phyloP scores from a whole-genome alignment of 2,329 filamentous ascomycete genomes.

The Coniochaeta hoffmannii region DNA sequence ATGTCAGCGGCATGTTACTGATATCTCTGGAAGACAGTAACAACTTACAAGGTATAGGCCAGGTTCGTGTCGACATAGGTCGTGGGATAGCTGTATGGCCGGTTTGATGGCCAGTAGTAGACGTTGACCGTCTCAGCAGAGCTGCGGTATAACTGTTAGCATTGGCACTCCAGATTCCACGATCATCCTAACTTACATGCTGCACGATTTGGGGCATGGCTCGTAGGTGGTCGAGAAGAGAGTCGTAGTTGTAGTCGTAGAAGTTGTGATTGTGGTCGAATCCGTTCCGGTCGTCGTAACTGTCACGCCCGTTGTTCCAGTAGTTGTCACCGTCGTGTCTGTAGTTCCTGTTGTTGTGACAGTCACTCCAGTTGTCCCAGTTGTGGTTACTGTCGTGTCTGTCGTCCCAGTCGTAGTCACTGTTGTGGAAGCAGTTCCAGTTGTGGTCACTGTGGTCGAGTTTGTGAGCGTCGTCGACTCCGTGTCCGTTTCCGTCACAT shows the following conservation, averaged over 20 bases:
- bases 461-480: slow-evolving; percentile 9
- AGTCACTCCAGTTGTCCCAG: slow-evolving; percentile 9
- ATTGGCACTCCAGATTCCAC: no score
- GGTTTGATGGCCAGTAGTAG: slow-evolving; percentile 26
- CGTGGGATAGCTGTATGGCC: slow-evolving; percentile 22
- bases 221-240: slow-evolving; percentile 15
- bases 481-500: slow-evolving; percentile 10
- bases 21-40: neutral
- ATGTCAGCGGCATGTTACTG: slow-evolving; percentile 3
- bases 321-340: slow-evolving; percentile 9
- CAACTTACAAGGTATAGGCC: slow-evolving; percentile 25
- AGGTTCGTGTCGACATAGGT: slow-evolving; percentile 21
- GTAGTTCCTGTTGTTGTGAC: slow-evolving; percentile 8
- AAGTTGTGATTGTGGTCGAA: slow-evolving; percentile 9
- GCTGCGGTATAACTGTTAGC: slow-evolving; percentile 9
- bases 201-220: slow-evolving; percentile 23
- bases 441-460: slow-evolving; percentile 8
- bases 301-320: slow-evolving; percentile 9
- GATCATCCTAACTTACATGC: slow-evolving; percentile 17
- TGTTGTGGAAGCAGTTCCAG: slow-evolving; percentile 8
- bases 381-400: slow-evolving; percentile 11
- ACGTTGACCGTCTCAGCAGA: slow-evolving; percentile 24
- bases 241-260: slow-evolving; percentile 13
- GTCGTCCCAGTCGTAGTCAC: slow-evolving; percentile 8
- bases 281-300: slow-evolving; percentile 8